A percentile compares a stretch with the other conserved stretches of the same genome.
Evolutionary conservation across 1,139 yeast genomes (phyloP).

Genomic region (Saccharomycopsis hybrid): DNA sequence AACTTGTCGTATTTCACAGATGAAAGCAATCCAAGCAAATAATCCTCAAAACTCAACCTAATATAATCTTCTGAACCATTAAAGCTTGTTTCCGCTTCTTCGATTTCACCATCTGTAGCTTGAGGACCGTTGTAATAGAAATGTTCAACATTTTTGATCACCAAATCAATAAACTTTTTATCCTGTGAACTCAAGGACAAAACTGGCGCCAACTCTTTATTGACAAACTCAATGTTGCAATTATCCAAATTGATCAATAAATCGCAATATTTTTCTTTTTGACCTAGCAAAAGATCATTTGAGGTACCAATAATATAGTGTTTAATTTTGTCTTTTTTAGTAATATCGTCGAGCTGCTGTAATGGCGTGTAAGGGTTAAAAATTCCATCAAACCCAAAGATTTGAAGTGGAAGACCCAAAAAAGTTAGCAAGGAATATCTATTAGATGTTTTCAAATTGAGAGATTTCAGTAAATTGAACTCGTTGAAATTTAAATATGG

Average conservation of each 20-base stretch:
- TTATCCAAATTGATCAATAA: slow-evolving; percentile 50
- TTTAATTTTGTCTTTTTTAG: slow-evolving; percentile 42
- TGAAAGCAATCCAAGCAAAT: slow-evolving; percentile 67
- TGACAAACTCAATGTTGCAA: slow-evolving; percentile 40
- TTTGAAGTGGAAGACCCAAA: slow-evolving; percentile 81
- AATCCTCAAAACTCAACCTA: slow-evolving; percentile 84
- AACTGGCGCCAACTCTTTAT: slow-evolving; percentile 35
- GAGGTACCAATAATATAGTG: slow-evolving; percentile 85
- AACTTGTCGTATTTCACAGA: slow-evolving; percentile 66
- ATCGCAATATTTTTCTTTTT: slow-evolving; percentile 53
- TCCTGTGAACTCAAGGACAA: slow-evolving; percentile 59
- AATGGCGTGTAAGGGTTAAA: slow-evolving; percentile 91
- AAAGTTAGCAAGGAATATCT: slow-evolving; percentile 70
- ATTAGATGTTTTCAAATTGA: slow-evolving; percentile 72
- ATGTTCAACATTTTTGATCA: slow-evolving; percentile 35
- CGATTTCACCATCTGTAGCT: slow-evolving; percentile 10
- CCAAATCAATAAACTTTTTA: slow-evolving; percentile 61
- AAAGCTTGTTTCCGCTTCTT: slow-evolving; percentile 40
- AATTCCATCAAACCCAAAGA: slow-evolving; percentile 80
- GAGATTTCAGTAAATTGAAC: slow-evolving; percentile 48
- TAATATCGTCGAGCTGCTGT: slow-evolving; percentile 78
- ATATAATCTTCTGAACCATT: slow-evolving; percentile 87
- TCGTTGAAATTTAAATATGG: slow-evolving; percentile 60
- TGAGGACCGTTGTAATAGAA: slow-evolving; percentile 13
- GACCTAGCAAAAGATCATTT: slow-evolving; percentile 69